Evolutionary conservation across 805 yeast genomes (phyloP), one percentile per base, ranked within the genome.

Genomic region (Yarrowia porcina): DNA sequence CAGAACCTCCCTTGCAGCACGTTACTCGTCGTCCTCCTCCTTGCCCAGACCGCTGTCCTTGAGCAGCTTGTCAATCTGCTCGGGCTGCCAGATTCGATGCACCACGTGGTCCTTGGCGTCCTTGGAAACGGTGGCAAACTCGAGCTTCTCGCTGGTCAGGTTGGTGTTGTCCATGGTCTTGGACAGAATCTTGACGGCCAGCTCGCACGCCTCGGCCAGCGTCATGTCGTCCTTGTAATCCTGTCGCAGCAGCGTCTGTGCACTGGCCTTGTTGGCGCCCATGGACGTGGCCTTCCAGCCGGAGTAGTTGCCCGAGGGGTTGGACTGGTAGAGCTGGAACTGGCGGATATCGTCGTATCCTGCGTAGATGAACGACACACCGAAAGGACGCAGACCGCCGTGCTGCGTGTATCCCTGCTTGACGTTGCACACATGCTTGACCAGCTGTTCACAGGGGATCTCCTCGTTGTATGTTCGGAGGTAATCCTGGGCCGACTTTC

Each of bases 201-300:
- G 80, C 67, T 87, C 89, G 64, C 89, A 82, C 4, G 97, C 97
- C 60, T 87, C 96, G 18, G 71, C 68, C 23, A 77, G 70, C 21
- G 81, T 74, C 69, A 90, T 75, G 64, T 88, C 94, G 69, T 89
- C 93, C 73, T 88, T 90, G 79, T 89, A 94, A 70, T 94, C 99
- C 77, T 92, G 96, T 76, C 94, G 94, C 72, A 94, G 81, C 67
- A 94, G 78, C 0, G 99, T 93, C 78, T 94, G 99, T 1, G 97
- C 97, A 47, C 97, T 92, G 8, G 96, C 84, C 67, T 90, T 91
- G 77, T 94, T 94, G 57, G 97, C 97, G 42, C 99, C 99, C 65
- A 94, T 92, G 69, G 90, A 83, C 33, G 97, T 93, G 45, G 99
- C 99, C 76, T 89, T 91, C 99, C 99, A 94, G 25, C 99, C 98